phyloP scores from a whole-genome alignment of 78 protist genomes.

The Neovahlkampfia damariscottae region DNA sequence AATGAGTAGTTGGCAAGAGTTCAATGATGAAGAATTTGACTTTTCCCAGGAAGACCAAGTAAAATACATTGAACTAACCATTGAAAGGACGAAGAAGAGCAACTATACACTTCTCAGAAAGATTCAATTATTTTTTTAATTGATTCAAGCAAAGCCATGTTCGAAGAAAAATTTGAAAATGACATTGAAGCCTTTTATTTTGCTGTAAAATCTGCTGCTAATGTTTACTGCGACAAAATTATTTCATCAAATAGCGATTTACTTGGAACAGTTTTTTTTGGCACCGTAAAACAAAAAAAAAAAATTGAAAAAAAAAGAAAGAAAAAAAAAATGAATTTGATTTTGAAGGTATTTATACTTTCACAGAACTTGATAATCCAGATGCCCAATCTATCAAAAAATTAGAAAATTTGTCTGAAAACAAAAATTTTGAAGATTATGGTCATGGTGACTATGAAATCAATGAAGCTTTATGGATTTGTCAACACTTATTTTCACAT shows the following conservation, averaged over 20 bases:
- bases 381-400: not conserved
- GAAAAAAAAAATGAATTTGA: not conserved
- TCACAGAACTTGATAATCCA: not conserved
- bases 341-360: not conserved
- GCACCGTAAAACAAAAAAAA: not conserved
- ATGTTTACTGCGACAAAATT: not conserved
- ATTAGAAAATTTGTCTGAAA: not conserved
- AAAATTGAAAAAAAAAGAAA: not conserved
- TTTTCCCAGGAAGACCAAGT: too few relatives aligned
- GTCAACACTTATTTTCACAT: not conserved
- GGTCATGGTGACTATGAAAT: not conserved
- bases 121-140: conserved; percentile 2
- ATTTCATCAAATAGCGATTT: not conserved
- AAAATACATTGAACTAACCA: too few relatives aligned
- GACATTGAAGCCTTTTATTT: not conserved
- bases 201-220: not conserved
- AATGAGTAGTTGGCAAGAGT: too few relatives aligned
- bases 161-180: not conserved
- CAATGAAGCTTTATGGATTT: not conserved
- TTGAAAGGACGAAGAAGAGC: too few relatives aligned
- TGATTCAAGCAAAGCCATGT: conserved; percentile 5
- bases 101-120: too few relatives aligned
- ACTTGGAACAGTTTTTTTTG: not conserved
- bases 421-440: not conserved
- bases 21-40: too few relatives aligned